phyloP scores from a whole-genome alignment of 2,329 filamentous ascomycete genomes.

The Elsinoe australis region DNA sequence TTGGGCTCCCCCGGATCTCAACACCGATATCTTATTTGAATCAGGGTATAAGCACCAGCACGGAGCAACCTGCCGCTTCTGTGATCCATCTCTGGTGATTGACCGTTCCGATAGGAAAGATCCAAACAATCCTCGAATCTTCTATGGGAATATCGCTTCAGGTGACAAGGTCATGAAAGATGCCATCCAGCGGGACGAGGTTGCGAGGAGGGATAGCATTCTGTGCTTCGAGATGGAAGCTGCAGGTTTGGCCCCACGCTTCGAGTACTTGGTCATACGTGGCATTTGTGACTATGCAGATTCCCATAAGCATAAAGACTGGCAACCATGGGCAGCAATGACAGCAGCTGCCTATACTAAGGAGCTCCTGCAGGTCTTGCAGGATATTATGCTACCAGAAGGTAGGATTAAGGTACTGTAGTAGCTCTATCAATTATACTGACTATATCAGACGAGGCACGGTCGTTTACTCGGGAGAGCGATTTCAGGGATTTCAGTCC shows the following conservation, averaged over 20 bases:
- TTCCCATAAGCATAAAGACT: slow-evolving; percentile 24
- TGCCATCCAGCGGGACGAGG: slow-evolving; percentile 2
- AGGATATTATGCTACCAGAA: no score
- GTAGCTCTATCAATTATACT: no score
- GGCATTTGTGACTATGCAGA: slow-evolving; percentile 26
- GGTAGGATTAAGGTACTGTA: no score
- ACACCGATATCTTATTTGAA: not conserved
- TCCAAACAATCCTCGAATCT: slow-evolving; percentile 22
- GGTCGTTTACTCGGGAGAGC: no score
- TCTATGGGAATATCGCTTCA: slow-evolving; percentile 36
- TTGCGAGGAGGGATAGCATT: slow-evolving; percentile 14
- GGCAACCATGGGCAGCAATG: slow-evolving; percentile 24
- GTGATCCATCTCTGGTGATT: not conserved
- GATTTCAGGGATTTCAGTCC: not conserved
- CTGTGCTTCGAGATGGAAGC: slow-evolving; percentile 22
- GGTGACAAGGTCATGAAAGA: slow-evolving; percentile 27
- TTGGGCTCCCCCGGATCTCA: not conserved
- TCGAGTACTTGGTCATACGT: slow-evolving; percentile 24
- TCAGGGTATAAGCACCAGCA: not conserved
- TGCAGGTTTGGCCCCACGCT: slow-evolving; percentile 9
- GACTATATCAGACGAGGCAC: no score
- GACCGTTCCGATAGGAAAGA: not conserved
- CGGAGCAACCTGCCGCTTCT: no score
- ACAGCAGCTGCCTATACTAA: slow-evolving; percentile 23
- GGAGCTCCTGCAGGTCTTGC: slow-evolving; percentile 15